Evolutionary conservation across 495 filamentous ascomycete species (phyloP), one percentile per base, ranked within the genome.

Genomic region (Venustampulla echinocandica): DNA sequence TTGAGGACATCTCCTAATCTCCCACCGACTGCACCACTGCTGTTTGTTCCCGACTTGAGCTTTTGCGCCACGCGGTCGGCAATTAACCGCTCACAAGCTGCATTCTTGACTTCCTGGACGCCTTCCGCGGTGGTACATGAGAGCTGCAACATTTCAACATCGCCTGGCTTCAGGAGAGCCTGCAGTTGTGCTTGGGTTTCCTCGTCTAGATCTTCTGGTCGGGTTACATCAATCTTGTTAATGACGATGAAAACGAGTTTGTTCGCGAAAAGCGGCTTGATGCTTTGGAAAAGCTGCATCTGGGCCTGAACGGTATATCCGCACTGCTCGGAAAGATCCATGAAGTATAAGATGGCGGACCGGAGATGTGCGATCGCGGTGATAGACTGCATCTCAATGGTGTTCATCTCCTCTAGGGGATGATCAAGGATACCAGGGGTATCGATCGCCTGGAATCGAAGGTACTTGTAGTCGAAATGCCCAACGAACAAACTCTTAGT

Each of bases 391-490:
- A 97, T 96, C 66, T 98, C 93, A 62, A 98, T 98, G 9, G 92
- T 96, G 69, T 97, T 98, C 92, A 98, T 98, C 69, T 98, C 92
- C 67, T 97, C 93, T 9, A 98, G 75, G 11, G 92, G 93, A 63
- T 98, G 93, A 60, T 98, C 92, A 46, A 97, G 72, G 61, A 98
- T 95, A 65, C 92, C 92, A 10, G 90, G 90, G 19, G 73, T 76
- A 55, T 74, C 53, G 76, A 95, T 76, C 77, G 87, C 64, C 64
- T 92, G 86, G 70, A 94, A 95, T 38, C 89, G 82, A 37, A 95
- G 75, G 68, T 95, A 97, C 64, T 94, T 95, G 74, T 96, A 98
- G 70, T 98, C 92, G 58, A 97, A 95, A 63, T 98, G 92, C 35
- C 92, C 92, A 15, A 97, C 93, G 58, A 96, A 97, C 60, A 98